Evolutionary conservation across 2,329 filamentous ascomycete genomes (phyloP).

Genomic region (Cercospora sp.): DNA sequence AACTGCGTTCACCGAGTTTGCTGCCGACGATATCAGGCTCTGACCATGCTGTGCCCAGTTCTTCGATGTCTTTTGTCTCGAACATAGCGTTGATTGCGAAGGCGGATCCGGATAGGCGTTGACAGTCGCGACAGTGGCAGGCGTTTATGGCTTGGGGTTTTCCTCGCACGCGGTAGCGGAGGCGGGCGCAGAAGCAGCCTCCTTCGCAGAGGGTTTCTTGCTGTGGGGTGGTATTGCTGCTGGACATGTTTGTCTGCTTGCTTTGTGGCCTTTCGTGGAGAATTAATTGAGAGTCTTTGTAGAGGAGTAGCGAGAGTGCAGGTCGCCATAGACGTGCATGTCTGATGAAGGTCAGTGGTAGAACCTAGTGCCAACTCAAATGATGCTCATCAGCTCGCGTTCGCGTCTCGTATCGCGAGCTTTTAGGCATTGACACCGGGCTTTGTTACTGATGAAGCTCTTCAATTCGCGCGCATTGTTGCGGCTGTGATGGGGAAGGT

Average conservation of each 20-base stretch:
- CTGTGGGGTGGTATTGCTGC: not conserved
- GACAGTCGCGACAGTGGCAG: not conserved
- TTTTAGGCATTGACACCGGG: not conserved
- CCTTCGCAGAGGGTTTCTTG: not conserved
- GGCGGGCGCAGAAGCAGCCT: not conserved
- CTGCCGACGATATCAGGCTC: too few relatives aligned
- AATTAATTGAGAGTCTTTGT: not conserved
- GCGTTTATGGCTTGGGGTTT: not conserved
- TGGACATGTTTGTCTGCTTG: not conserved
- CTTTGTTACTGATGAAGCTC: not conserved
- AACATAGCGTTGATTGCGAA: not conserved
- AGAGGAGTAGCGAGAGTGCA: not conserved
- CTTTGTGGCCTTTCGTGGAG: not conserved
- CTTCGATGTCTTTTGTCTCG: too few relatives aligned
- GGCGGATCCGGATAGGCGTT: not conserved
- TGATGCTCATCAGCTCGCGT: not conserved
- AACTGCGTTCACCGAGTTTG: too few relatives aligned
- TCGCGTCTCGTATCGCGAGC: not conserved
- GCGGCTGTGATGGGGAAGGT: not conserved
- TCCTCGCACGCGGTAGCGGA: not conserved
- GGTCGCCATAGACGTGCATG: not conserved
- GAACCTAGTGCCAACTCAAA: not conserved
- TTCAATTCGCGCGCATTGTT: not conserved
- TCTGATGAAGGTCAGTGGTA: not conserved
- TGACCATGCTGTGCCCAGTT: too few relatives aligned